phyloP scores from a whole-genome alignment of 2,329 filamentous ascomycete species.

The Aspergillus eucalypticola region DNA sequence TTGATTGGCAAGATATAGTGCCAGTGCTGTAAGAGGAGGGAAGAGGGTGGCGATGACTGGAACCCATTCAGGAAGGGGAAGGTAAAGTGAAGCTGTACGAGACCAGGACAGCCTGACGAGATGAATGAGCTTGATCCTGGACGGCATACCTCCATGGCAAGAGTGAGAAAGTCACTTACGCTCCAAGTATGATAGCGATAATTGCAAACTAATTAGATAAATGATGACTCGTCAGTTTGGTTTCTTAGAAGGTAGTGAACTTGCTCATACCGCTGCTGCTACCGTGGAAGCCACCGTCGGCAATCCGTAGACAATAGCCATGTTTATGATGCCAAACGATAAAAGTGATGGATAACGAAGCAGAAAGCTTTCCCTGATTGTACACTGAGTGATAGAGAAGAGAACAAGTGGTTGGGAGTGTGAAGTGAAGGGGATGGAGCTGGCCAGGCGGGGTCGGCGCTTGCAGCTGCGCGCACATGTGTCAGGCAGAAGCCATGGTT shows the following conservation, averaged over 20 bases:
- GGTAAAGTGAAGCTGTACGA: conserved; percentile 22
- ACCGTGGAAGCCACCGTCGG: background rate
- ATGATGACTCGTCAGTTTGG: background rate
- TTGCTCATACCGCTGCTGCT: background rate
- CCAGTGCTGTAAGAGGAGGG: conserved; percentile 12
- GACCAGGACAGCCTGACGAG: conserved; percentile 30
- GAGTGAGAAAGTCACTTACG: background rate
- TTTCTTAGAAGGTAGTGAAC: background rate
- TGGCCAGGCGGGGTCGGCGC: background rate
- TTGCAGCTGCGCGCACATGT: background rate
- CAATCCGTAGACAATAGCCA: conserved; percentile 3
- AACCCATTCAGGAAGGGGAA: conserved; percentile 29
- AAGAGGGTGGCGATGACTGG: conserved; percentile 26
- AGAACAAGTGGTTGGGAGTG: background rate
- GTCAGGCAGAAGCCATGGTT: background rate
- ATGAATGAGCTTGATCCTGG: background rate
- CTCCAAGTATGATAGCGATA: conserved; percentile 6
- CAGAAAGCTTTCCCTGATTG: background rate
- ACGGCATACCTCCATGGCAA: background rate
- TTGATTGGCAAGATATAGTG: conserved; percentile 8
- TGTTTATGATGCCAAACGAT: background rate
- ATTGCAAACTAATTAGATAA: background rate
- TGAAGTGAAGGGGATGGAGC: background rate
- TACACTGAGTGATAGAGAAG: background rate
- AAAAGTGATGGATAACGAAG: too few species aligned